Percentiles rank a stretch among this genome's conserved stretches.
phyloP scores from a whole-genome alignment of 1,139 yeast genomes.

The Saccharomycopsis hybrid region DNA sequence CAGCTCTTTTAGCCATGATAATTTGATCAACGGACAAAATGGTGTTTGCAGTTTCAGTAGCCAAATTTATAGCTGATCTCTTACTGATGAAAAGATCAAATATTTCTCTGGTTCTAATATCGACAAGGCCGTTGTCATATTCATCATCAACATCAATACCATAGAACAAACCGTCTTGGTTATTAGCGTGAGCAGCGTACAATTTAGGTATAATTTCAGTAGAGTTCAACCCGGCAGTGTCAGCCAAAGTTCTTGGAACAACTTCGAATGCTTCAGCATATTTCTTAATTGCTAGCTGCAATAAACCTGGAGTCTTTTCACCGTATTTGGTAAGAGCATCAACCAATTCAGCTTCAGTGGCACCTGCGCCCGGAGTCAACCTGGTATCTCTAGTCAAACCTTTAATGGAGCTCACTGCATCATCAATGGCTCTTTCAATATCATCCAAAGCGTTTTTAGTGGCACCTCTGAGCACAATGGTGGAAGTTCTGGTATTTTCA shows the following conservation, averaged over 20 bases:
- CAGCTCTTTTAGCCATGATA: conserved; percentile 83
- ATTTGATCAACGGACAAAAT: conserved; percentile 76
- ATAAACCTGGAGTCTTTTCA: conserved; percentile 86
- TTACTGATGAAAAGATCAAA: conserved; percentile 78
- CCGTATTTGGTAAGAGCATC: conserved; percentile 76
- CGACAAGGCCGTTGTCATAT: conserved; percentile 60
- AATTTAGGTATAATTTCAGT: conserved; percentile 81
- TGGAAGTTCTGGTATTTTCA: conserved; percentile 70
- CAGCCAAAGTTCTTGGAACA: conserved; percentile 87
- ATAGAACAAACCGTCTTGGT: conserved; percentile 34
- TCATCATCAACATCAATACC: conserved; percentile 76
- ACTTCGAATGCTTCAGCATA: conserved; percentile 94
- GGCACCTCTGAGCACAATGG: conserved; percentile 92
- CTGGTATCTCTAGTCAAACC: conserved; percentile 76
- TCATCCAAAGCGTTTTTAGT: conserved; percentile 94
- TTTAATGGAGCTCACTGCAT: conserved; percentile 89
- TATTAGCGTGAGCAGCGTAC: conserved; percentile 71
- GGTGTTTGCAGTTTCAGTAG: conserved; percentile 93
- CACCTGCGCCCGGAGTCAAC: conserved; percentile 94
- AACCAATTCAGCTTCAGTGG: conserved; percentile 87
- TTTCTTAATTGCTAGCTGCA: conserved; percentile 89
- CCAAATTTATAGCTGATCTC: conserved; percentile 82
- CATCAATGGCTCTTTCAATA: conserved; percentile 94
- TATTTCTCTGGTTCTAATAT: conserved; percentile 62
- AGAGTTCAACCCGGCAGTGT: conserved; percentile 89